Conservation (phyloP, 2,329 filamentous ascomycete species). For the Niveomyces coronatus region DNA sequence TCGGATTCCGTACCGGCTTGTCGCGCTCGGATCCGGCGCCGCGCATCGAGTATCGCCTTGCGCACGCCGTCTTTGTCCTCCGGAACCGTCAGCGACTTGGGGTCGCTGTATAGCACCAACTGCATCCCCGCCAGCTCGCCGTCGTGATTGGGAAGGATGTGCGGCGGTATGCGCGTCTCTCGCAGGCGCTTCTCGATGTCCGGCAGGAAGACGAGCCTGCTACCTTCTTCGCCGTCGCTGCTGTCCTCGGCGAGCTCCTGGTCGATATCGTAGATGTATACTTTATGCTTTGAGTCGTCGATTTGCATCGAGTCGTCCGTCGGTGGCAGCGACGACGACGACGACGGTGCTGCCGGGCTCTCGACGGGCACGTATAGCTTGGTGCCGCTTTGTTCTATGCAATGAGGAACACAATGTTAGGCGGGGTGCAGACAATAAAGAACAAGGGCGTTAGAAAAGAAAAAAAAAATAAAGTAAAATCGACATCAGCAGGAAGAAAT, state of each 20-base stretch:
- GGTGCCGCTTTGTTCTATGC: conserved; percentile 47
- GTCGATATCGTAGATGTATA: conserved; percentile 87
- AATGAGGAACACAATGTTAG: neutral
- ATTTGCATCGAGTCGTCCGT: conserved; percentile 62
- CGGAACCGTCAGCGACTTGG: conserved; percentile 64
- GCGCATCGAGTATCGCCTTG: conserved; percentile 72
- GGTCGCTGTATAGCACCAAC: conserved; percentile 77
- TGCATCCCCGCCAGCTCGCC: conserved; percentile 52
- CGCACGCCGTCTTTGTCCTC: conserved; percentile 67
- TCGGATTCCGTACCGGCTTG: conserved; percentile 27
- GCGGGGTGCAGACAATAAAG: neutral
- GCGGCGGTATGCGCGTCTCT: conserved; percentile 57
- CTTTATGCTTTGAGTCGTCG: conserved; percentile 75
- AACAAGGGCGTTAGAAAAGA: neutral
- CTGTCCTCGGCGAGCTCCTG: conserved; percentile 60
- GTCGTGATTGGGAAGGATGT: conserved; percentile 49
- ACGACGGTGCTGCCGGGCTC: conserved; percentile 27
- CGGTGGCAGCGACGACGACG: conserved; percentile 1
- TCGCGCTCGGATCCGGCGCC: conserved; percentile 54
- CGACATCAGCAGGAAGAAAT: too few species aligned
- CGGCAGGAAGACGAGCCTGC: conserved; percentile 66
- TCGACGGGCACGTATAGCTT: conserved; percentile 59
- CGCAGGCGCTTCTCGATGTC: conserved; percentile 76
- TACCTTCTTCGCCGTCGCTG: conserved; percentile 33
- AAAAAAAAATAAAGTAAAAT: neutral